Evolutionary conservation across 2,329 filamentous ascomycete species (phyloP).

Genomic region (Curvularia verruculosa): DNA sequence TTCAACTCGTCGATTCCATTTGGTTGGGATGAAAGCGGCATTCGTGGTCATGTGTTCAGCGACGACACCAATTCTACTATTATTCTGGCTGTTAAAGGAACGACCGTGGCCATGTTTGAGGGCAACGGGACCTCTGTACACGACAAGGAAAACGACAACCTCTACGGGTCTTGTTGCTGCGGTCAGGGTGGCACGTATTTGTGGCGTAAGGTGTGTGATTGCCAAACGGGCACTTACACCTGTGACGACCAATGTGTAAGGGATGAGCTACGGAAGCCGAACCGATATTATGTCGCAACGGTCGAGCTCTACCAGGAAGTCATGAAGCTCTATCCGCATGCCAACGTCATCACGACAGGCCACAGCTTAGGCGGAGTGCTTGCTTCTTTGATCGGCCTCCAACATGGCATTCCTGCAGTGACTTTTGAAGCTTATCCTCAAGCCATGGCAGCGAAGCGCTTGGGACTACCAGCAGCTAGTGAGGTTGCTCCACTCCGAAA

Average conservation of each 20-base stretch:
- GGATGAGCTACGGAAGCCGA: constrained; percentile 39
- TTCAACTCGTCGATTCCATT: constrained; percentile 43
- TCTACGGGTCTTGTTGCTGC: constrained; percentile 47
- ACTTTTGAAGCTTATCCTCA: constrained; percentile 48
- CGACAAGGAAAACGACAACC: constrained; percentile 48
- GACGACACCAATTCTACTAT: constrained; percentile 44
- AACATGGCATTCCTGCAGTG: constrained; percentile 41
- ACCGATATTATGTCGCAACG: constrained; percentile 42
- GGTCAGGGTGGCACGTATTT: constrained; percentile 45
- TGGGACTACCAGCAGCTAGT: constrained; percentile 39
- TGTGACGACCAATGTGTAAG: constrained; percentile 45
- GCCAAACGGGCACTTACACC: constrained; percentile 43
- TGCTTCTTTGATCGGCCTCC: constrained; percentile 43
- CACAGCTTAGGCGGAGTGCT: constrained; percentile 46
- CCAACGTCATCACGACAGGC: constrained; percentile 44
- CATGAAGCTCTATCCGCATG: constrained; percentile 39
- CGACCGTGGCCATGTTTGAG: constrained; percentile 45
- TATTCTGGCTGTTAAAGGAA: constrained; percentile 44
- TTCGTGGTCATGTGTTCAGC: constrained; percentile 45
- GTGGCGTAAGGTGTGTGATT: constrained; percentile 46
- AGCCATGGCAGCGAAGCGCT: constrained; percentile 42
- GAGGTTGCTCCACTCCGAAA: constrained; percentile 39
- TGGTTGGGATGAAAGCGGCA: constrained; percentile 47
- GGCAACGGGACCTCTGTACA: constrained; percentile 45
- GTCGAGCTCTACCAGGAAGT: constrained; percentile 45